phyloP scores from a whole-genome alignment of 148 eudicot species.

The Rhododendron molle region DNA sequence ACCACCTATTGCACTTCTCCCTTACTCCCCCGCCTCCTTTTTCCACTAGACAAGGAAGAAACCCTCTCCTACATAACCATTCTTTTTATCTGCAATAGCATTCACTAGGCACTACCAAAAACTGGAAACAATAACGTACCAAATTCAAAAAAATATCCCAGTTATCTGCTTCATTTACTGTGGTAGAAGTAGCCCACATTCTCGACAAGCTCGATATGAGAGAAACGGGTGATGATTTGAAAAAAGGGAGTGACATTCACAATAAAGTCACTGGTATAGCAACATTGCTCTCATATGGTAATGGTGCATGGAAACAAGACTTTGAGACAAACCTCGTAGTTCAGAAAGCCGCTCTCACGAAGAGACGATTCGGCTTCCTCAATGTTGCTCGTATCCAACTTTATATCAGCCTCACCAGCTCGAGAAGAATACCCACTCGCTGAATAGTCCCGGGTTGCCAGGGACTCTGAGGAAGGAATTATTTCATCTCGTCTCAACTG shows the following conservation, averaged over 20 bases:
- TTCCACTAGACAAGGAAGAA: background rate
- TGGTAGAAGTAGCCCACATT: background rate
- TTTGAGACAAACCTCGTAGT: slow-evolving; percentile 64
- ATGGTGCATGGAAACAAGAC: background rate
- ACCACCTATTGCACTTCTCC: background rate
- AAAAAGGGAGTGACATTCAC: background rate
- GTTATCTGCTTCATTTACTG: background rate
- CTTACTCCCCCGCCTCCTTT: background rate
- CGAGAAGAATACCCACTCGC: slow-evolving; percentile 56
- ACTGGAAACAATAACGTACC: background rate
- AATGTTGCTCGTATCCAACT: slow-evolving; percentile 48
- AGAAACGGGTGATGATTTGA: background rate
- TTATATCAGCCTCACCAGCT: slow-evolving; percentile 38
- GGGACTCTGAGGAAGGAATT: slow-evolving; percentile 60
- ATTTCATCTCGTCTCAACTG: slow-evolving; percentile 43
- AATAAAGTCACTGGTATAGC: background rate
- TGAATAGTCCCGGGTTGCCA: slow-evolving; percentile 72
- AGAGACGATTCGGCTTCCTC: slow-evolving; percentile 92
- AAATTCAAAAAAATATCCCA: background rate
- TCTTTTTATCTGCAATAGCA: background rate
- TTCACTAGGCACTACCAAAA: background rate
- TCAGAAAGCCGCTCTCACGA: slow-evolving; percentile 76
- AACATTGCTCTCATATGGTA: background rate
- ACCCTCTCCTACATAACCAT: background rate
- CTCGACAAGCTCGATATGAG: background rate